Evolutionary conservation across 371 early-diverging fungal species (phyloP).

Genomic region (Mortierella sp.): DNA sequence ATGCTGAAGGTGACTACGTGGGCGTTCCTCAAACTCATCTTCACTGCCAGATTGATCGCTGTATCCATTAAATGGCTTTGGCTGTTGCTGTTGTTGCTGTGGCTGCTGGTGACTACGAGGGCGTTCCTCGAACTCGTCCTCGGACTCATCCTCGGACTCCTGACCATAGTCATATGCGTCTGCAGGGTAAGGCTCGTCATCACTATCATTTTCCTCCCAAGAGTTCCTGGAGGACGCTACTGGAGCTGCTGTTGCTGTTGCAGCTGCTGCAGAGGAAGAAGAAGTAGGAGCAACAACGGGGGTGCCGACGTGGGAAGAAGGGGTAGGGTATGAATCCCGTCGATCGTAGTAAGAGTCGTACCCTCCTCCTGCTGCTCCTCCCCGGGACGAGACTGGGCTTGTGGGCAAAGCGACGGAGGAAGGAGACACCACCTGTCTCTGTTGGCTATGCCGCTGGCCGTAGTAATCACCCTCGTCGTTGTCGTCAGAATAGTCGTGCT

Average conservation of each 20-base stretch:
- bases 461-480: constrained; percentile 4
- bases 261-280: constrained; percentile 7
- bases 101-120: constrained; percentile 24
- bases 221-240: constrained; percentile 24
- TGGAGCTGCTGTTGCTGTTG: not conserved
- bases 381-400: constrained; percentile 34
- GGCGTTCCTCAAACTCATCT: not conserved
- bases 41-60: not conserved
- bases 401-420: constrained; percentile 29
- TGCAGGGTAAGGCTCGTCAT: constrained; percentile 44
- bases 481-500: not conserved
- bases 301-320: not conserved
- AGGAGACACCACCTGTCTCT: constrained; percentile 22
- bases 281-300: not conserved
- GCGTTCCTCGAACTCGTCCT: constrained; percentile 37
- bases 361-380: not conserved
- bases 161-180: constrained; percentile 48
- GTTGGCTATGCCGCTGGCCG: constrained; percentile 7
- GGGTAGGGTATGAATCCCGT: constrained; percentile 10
- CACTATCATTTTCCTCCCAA: constrained; percentile 47
- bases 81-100: not conserved
- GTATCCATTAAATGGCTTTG: not conserved
- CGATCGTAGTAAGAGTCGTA: constrained; percentile 6
- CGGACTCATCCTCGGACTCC: constrained; percentile 14
- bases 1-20: constrained; percentile 8